Evolutionary conservation across 805 yeast genomes (phyloP).

Genomic region (Starmerella apicola): DNA sequence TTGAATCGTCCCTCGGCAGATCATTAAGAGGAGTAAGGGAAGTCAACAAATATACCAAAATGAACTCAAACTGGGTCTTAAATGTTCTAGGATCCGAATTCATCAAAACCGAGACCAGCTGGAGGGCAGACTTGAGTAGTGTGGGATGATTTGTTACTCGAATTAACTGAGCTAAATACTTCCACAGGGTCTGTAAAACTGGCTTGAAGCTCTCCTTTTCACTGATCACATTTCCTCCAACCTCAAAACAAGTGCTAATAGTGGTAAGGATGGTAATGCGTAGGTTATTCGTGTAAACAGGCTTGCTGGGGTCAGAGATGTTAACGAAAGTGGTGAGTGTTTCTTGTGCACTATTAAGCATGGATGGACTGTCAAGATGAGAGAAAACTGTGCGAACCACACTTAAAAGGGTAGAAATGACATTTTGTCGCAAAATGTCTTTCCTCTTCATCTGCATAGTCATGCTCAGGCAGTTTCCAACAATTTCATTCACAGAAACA

Average conservation of each 20-base stretch:
- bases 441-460: constrained; percentile 88
- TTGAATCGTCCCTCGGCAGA: constrained; percentile 29
- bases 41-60: constrained; percentile 30
- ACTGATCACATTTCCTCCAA: constrained; percentile 53
- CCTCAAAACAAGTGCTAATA: constrained; percentile 68
- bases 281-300: constrained; percentile 47
- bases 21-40: constrained; percentile 29
- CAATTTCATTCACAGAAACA: constrained; percentile 72
- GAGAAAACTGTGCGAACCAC: constrained; percentile 15
- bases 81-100: constrained; percentile 52
- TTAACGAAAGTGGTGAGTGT: constrained; percentile 40
- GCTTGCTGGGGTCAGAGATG: constrained; percentile 69
- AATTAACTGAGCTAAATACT: constrained; percentile 67
- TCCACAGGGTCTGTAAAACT: constrained; percentile 66
- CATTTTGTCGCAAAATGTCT: constrained; percentile 77
- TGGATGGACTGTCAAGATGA: neutral
- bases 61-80: constrained; percentile 65
- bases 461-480: constrained; percentile 80
- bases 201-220: constrained; percentile 53
- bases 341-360: neutral
- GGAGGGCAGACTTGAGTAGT: constrained; percentile 61
- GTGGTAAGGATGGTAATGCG: constrained; percentile 71
- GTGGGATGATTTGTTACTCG: constrained; percentile 57
- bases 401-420: constrained; percentile 33
- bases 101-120: constrained; percentile 59